Evolutionary conservation across 2,329 filamentous ascomycete species (phyloP), one percentile per base, ranked within the genome.

Genomic region (Fusarium caatingaense): DNA sequence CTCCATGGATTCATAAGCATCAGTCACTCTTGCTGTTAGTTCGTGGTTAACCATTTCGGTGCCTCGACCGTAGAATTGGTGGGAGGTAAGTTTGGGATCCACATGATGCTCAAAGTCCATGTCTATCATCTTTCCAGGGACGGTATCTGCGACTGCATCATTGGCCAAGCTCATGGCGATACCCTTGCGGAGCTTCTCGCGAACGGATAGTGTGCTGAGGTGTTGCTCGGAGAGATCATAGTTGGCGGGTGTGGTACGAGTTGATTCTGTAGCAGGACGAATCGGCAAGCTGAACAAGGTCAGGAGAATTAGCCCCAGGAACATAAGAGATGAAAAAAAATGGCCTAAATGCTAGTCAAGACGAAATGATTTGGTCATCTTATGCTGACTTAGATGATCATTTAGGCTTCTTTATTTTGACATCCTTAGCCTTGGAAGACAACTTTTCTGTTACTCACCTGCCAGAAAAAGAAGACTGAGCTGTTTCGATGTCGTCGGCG

Each of bases 121-220:
- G 32, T 30, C 47, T 15, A 20, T 55, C 61, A 72, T 60, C 56
- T 57, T 59, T 3, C 40, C 59, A 27, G 42, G 28, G 4, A 68
- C 41, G 12, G 69, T 37, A 37, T 37, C 16, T 9, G 34, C 9
- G 34, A 18, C 34, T 5, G 5, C 8, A 34, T 68, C 53, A 44
- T 40, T n/a, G 40, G 63, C 67, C 16, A 74, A 65, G n/a, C 68
- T 46, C 56, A 60, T 66, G 15, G 64, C 56, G 55, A 74, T 60
- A 8, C 72, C 72, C 47, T 71, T 72, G 32, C 42, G 57, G n/a
- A 73, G 56, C 28, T 71, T 73, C 25, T 72, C 72, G 8, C 56
- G 40, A 13, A 67, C 48, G 12, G 62, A 65, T 5, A 73, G 60
- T 6, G 47, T 58, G 32, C 45, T 48, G 27, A 69, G 61, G n/a